Evolutionary conservation across 192 early-diverging fungal genomes (phyloP), one percentile per base, ranked within the genome.

Genomic region (Gryganskiella cystojenkinii): DNA sequence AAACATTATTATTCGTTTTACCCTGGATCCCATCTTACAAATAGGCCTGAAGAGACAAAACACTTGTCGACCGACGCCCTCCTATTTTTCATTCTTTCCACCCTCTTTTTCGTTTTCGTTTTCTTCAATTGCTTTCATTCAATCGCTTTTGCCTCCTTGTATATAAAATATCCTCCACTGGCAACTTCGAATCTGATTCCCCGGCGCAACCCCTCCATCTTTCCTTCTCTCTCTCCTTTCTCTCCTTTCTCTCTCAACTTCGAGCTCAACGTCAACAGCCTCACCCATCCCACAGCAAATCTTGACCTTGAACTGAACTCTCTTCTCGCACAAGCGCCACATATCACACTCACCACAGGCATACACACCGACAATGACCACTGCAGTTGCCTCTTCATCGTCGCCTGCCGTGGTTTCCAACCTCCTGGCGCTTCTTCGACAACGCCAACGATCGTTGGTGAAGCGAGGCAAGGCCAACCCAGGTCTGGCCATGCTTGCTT

Each of bases 381-480:
- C 70, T 15, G 47, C 71, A 61, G 56, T 59, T 54, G 64, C 54
- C 19, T 22, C 63, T 9, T 47, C 70, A 3, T 57, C 67, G 15
- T 50, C 73, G 7, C 55, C 74, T 22, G 68, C 74, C 25, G 22
- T 68, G 61, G 49, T 68, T 40, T 52, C 61, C 60, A 78, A 78
- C 34, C 44, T 69, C 25, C 34, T 69, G 65, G 44, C 65, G 64
- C 27, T 78, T 3, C 61, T 78, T 46, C 74, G 74, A 14, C 74
- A 78, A 42, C 74, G 74, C 66, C 74, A 78, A 43, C 64, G 50
- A 34, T 58, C 74, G 1, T 46, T 78, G 24, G 45, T 78, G 46
- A 78, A 69, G 61, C 74, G 74, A 27, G 67, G 74, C 34, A 78
- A 69, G 56, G 66, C 74, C 55, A 78, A 69, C 67, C 74, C 74